These are phyloP conservation scores for Mortierella polycephala DNA, from an alignment of 371 early-diverging fungal genomes.

Conservation along the genomic window DNA sequence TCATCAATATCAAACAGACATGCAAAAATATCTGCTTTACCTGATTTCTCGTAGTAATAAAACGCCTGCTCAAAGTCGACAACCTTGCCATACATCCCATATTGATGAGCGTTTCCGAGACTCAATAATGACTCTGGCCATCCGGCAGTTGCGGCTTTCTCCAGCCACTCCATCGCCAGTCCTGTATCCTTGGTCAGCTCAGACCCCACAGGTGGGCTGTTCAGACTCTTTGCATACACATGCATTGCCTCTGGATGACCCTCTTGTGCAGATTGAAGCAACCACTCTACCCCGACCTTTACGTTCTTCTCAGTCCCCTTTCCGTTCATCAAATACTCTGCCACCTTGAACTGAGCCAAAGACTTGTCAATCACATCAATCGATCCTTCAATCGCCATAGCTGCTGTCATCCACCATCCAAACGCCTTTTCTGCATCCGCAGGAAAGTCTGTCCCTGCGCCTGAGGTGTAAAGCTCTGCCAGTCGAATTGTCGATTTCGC, in stretches of 20 bases:
- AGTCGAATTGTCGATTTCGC: conserved; percentile 48
- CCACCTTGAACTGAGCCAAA: conserved; percentile 49
- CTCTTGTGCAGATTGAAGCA: conserved; percentile 46
- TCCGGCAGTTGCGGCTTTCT: conserved; percentile 47
- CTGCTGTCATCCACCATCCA: conserved; percentile 55
- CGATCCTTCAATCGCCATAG: conserved; percentile 41
- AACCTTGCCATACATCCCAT: conserved; percentile 51
- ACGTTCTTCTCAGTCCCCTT: conserved; percentile 39
- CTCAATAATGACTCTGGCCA: conserved; percentile 51
- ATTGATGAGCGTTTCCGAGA: conserved; percentile 50
- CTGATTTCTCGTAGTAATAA: conserved; percentile 51
- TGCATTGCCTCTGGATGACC: conserved; percentile 54
- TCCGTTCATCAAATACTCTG: conserved; percentile 29
- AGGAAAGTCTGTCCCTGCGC: conserved; percentile 31
- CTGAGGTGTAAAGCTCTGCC: conserved; percentile 40
- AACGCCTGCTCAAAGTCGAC: conserved; percentile 50
- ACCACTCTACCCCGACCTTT: conserved; percentile 40
- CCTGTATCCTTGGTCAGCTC: conserved; percentile 34
- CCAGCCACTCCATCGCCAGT: conserved; percentile 49
- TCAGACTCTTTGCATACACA: conserved; percentile 35
- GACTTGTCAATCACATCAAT: conserved; percentile 53
- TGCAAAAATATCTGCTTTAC: conserved; percentile 11
- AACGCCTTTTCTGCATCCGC: conserved; percentile 48
- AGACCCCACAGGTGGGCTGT: conserved; percentile 31
- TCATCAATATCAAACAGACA: not conserved